phyloP scores from a whole-genome alignment of 2,329 filamentous ascomycete species.

The Xylaria sp. region DNA sequence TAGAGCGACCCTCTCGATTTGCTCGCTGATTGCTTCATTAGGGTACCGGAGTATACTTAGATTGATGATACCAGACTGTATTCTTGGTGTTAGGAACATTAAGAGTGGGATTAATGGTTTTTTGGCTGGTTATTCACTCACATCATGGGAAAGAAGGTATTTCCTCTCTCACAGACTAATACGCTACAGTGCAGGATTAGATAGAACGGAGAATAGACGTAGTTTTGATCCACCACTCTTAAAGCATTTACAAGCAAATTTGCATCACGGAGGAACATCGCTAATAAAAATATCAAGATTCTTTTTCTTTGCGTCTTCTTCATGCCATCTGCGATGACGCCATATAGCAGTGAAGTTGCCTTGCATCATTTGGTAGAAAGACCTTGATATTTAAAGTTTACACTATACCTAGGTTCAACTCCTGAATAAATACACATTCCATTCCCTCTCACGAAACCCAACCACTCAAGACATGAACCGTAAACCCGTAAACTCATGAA shows the following conservation, averaged over 20 bases:
- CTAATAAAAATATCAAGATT: not conserved
- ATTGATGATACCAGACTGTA: slow-evolving; percentile 26
- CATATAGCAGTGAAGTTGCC: not conserved
- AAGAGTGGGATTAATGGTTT: not conserved
- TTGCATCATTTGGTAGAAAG: not conserved
- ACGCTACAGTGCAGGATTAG: too few relatives aligned
- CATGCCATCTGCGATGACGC: too few relatives aligned
- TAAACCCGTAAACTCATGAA: slow-evolving; percentile 1
- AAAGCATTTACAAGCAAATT: not conserved
- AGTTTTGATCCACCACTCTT: not conserved
- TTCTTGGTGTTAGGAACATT: slow-evolving; percentile 14
- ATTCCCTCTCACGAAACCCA: not conserved
- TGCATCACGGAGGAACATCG: not conserved
- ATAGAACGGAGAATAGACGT: not conserved
- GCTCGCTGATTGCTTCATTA: not conserved
- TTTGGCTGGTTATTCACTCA: not conserved
- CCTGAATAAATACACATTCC: not conserved
- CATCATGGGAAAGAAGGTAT: too few relatives aligned
- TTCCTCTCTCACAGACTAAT: not conserved
- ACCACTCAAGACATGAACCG: not conserved
- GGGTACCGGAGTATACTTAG: slow-evolving; percentile 2
- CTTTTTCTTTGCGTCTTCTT: not conserved
- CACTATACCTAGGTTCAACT: not conserved
- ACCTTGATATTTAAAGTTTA: not conserved
- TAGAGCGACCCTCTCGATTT: not conserved